A percentile compares a stretch with the other conserved stretches of the same genome.
Evolutionary conservation across 176 grass and related monocot genomes (phyloP).

Genomic region (Zoysia pacifica): DNA sequence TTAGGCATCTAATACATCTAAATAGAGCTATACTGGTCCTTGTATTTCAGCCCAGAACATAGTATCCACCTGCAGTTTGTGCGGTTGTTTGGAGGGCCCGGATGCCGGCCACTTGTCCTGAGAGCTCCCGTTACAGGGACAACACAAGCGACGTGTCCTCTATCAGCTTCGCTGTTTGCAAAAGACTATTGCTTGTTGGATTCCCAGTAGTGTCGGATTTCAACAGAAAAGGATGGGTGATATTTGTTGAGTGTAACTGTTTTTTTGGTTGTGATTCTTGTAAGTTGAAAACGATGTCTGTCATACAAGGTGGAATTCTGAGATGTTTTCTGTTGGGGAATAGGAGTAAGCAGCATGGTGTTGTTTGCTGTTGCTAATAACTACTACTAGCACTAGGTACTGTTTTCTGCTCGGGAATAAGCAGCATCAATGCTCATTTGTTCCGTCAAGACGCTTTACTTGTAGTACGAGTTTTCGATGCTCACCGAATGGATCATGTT

Average conservation of each 20-base stretch:
- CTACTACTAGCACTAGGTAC: too few species aligned
- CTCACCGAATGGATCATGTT: background rate
- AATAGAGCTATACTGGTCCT: slow-evolving; percentile 29
- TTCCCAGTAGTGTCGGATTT: slow-evolving; percentile 46
- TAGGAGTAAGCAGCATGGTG: slow-evolving; percentile 19
- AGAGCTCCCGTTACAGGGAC: slow-evolving; percentile 32
- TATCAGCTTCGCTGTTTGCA: slow-evolving; percentile 34
- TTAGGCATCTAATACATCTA: slow-evolving; percentile 31
- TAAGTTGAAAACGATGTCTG: slow-evolving; percentile 33
- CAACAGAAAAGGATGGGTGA: slow-evolving; percentile 12
- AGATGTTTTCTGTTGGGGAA: slow-evolving; percentile 13
- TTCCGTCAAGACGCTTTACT: background rate
- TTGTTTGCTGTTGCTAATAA: background rate
- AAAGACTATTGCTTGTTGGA: slow-evolving; percentile 28
- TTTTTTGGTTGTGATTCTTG: slow-evolving; percentile 32
- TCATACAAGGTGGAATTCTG: slow-evolving; percentile 19
- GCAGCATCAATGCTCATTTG: background rate
- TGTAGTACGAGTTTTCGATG: background rate
- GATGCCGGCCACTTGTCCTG: slow-evolving; percentile 41
- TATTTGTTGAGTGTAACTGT: slow-evolving; percentile 43
- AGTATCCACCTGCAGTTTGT: background rate
- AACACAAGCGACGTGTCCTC: slow-evolving; percentile 17
- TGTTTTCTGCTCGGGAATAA: slow-evolving; percentile 20
- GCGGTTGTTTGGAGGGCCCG: slow-evolving; percentile 42
- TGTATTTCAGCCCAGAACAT: slow-evolving; percentile 32